Evolutionary conservation across 2,329 filamentous ascomycete species (phyloP), one percentile per base, ranked within the genome.

Genomic region (Lasiodiplodia gonubiensis): DNA sequence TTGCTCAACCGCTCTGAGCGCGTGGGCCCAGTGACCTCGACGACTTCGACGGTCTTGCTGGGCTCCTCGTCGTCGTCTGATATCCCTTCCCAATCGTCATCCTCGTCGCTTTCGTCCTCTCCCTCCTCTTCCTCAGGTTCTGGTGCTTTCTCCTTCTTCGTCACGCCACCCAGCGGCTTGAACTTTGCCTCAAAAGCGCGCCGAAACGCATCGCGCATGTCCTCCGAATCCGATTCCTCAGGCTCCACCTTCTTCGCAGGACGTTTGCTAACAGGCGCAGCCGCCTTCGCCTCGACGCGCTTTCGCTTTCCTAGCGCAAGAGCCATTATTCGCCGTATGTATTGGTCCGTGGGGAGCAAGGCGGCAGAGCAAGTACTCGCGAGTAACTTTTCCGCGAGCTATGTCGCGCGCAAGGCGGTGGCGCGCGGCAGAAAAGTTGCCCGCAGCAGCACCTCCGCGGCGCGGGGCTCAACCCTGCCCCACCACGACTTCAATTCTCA

Each of bases 161-260:
- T 76, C 66, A 78, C 74, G 3, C 79, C 77, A 12, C 83, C 83
- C 48, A 97, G 78, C 10, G 94, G 93, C 76, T 89, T 87, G 81
- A 97, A 98, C 75, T 91, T 89, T 33, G 92, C 88, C 80, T 97
- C 95, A 76, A 98, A 98, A 76, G 94, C 91, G 72, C 88, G 88
- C 68, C 89, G 89, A 74, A 99, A 92, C 68, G 94, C 86, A 67
- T 90, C 92, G 72, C 92, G 88, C 14, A 91, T 85, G 68, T 89
- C 85, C 70, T 86, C 82, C 49, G 81, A 77, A n/a, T 76, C 72
- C 5, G 74, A 59, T 18, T 68, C 59, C 12, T 68, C 73, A 21
- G 68, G 70, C 66, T 16, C 18, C 37, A 48, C 57, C 33, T 67
- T 52, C 39, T 67, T 66, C 6, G 53, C 65, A 8, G 68, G 61